Evolutionary conservation across 139 green algal species (phyloP), one percentile per base, ranked within the genome.

Genomic region (Tetradesmus lagerheimii): DNA sequence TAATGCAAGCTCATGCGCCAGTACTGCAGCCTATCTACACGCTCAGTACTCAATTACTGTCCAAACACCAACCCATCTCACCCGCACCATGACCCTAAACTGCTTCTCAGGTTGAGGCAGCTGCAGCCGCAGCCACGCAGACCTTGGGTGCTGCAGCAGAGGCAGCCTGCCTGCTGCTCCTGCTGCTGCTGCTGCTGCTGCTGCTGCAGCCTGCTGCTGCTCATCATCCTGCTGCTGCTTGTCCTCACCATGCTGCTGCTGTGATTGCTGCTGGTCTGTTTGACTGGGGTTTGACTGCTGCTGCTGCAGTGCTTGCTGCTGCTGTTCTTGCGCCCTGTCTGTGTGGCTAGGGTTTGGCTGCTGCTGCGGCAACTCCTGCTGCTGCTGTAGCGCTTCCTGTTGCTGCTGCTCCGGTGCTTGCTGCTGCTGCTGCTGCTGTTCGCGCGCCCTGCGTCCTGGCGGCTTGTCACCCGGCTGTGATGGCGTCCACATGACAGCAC

Each of bases 41-140:
- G n/a, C n/a, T n/a, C n/a, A n/a, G n/a, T n/a, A n/a, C n/a, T n/a
- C n/a, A n/a, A n/a, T n/a, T n/a, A n/a, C n/a, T n/a, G n/a, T n/a
- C n/a, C n/a, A n/a, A n/a, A n/a, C n/a, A n/a, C n/a, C n/a, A n/a
- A n/a, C n/a, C n/a, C 67, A 78, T 1, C 91, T 92, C 82, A 67
- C 89, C 66, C 91, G 45, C 4, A 93, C 94, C 77, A 96, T 85
- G 74, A 92, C 64, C 8, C 53, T 88, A 80, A 95, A 96, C 31
- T 92, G 78, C 31, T 47, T 23, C 45, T 92, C 85, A n/a, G 92
- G 76, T 6, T 94, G 89, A 3, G 87, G 91, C 83, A 95, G 90
- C n/a, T 77, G 75, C 5, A 0, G 0, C 5, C 74, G 67, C 79
- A 94, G 50, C 90, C 93, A 96, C 0, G 23, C 25, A 39, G 91